Percentiles rank a stretch among this genome's conserved stretches.
phyloP scores from a whole-genome alignment of 2,329 filamentous ascomycete species.

The Fusarium armeniacum region DNA sequence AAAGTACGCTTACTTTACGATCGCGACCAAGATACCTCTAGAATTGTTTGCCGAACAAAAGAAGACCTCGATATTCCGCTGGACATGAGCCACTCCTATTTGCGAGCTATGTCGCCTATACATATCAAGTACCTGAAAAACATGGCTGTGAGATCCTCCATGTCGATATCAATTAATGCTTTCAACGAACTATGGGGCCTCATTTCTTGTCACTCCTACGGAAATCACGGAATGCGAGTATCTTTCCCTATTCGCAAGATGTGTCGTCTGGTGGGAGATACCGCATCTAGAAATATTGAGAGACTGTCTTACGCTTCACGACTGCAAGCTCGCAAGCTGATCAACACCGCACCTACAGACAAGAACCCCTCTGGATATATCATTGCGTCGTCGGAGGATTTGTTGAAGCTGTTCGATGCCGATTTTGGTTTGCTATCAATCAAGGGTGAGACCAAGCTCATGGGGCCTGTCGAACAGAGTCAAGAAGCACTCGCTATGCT shows the following conservation, averaged over 20 bases:
- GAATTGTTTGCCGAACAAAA: conserved; percentile 82
- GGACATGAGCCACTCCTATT: conserved; percentile 86
- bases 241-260: conserved; percentile 93
- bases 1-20: conserved; percentile 91
- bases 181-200: conserved; percentile 90
- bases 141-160: conserved; percentile 93
- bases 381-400: conserved; percentile 87
- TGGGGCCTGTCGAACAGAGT: conserved; percentile 80
- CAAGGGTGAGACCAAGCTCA: conserved; percentile 86
- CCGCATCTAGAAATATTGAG: conserved; percentile 88
- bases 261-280: conserved; percentile 89
- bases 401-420: conserved; percentile 86
- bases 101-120: conserved; percentile 91
- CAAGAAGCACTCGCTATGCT: conserved; percentile 88
- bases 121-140: conserved; percentile 89
- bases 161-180: conserved; percentile 93
- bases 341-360: conserved; percentile 85
- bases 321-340: conserved; percentile 87
- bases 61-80: conserved; percentile 81
- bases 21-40: conserved; percentile 81
- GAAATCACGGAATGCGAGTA: conserved; percentile 83
- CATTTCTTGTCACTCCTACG: conserved; percentile 88
- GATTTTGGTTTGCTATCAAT: conserved; percentile 90
- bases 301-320: conserved; percentile 87
- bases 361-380: conserved; percentile 91